Base-by-base conservation (phyloP, 78 protist species). In the Andalucia godoyi region DNA sequence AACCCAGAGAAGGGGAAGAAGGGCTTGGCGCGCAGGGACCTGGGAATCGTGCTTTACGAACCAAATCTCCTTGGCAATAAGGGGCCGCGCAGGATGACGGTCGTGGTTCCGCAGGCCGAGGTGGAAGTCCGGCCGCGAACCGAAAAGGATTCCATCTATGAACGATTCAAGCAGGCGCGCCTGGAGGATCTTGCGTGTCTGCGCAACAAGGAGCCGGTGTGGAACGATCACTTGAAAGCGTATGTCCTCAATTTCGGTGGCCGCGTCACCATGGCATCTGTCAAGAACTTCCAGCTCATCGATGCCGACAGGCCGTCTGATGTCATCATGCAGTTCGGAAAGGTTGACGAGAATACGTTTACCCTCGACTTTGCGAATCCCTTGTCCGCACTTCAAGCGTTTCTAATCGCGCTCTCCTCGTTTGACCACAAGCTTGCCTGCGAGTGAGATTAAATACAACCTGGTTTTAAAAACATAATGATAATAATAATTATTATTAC, bases 231-330 rank as follows among this genome's bases (percentile, higher is more conserved):
- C 38, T 40, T 57, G 32, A 66, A 75, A 50, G 74, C 88, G n/a
- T 86, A 62, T 72, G 69, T 80, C 33, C 79, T 86, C 50, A 80
- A 86, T 74, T 81, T 81, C 46, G 17, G 49, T 23, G 85, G 88
- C 8, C 67, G 92, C 7, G 92, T 87, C 34, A 74, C 84, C 45
- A 51, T 51, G 38, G 81, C 91, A 3, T 66, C 80, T 10, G 88
- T 87, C 18, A 87, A 87, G 64, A 87, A 87, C 75, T 87, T 87
- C 66, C 92, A 87, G 55, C 57, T 87, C 27, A 80, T 76, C 18
- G 33, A 51, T 33, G 50, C 23, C 21, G 46, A 68, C 51, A 57
- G 8, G 21, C 10, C 32, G 29, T 6, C 42, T 7, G 3, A 66
- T 17, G 38, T 81, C 8, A 21, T 75, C 7, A 4, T 81, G 72